Evolutionary conservation across 768 basidiomycete genomes (phyloP), one percentile per base, ranked within the genome.

Genomic region (Paxillus involutus): DNA sequence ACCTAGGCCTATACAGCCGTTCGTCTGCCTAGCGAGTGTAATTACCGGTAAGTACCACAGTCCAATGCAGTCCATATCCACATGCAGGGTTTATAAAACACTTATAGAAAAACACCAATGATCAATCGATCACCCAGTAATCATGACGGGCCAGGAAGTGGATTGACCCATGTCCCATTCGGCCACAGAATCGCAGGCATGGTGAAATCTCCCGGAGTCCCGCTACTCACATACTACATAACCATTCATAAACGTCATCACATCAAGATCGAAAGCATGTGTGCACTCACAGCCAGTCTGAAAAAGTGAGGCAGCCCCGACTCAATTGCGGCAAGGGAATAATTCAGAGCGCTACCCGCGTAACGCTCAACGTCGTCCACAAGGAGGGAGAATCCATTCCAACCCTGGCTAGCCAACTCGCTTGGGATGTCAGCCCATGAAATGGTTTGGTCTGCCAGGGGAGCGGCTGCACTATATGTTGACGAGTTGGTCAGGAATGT

Each of bases 331-430:
- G 76, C 77, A n/a, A 93, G 75, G 16, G 85, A 84, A 65, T 80
- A 91, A 61, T 89, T 89, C 45, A 89, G 72, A 4, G 82, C 83
- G 13, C 74, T 69, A 10, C 92, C 90, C n/a, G 77, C 67, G 63
- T 88, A 92, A 59, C 86, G 77, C 66, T 91, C 83, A 0, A 95
- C 91, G 59, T 94, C 93, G 64, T 94, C 90, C n/a, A 92, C 80
- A 13, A 94, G 75, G 24, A 94, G 77, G 0, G 82, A 74, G 63
- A 91, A 92, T 6, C 89, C 89, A 61, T 86, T 83, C 88, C 88
- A 93, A 3, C 74, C 77, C 32, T 70, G 64, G 17, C 30, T 58
- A 6, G 46, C 40, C 17, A 71, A 39, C 26, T 45, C 52, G 6
- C 65, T 62, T 8, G 81, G 76, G 7, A 84, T 69, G 1, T 65